Base-by-base conservation (phyloP, 129 eudicot species). In the Tanacetum coccineum region DNA sequence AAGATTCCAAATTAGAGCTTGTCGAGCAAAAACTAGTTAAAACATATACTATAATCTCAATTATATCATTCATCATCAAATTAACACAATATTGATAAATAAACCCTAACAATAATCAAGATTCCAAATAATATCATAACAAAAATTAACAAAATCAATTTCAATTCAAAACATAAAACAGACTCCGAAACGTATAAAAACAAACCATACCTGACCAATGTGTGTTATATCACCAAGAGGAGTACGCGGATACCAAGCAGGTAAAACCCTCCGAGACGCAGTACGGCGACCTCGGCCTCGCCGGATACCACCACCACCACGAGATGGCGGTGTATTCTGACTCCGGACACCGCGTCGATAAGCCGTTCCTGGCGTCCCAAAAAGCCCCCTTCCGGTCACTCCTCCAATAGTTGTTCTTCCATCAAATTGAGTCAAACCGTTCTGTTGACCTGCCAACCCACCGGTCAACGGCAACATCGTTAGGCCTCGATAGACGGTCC, bases 171-270 rank as follows among this genome's bases (percentile, higher is more conserved):
- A 13, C 10, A 54, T 13, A 1, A 30, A 22, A 22, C 25, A 22
- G 25, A 22, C 25, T 22, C 25, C 1, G 25, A 22, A 22, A 2
- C n/a, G 2, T 0, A 22, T 22, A 2, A 22, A 22, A 22, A 9
- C 11, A 20, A 73, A 14, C 2, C 14, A 28, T 88, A 92, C 98
- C 95, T 79, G 69, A 52, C 81, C 84, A 53, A 88, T 65, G 36
- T 83, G 67, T 65, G 91, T 92, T 13, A 92, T 78, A 64, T 88
- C 96, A 4, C 66, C 77, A 9, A 92, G 88, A 48, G 98, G 89
- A 14, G 75, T 86, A 25, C 98, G 81, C 0, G 89, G 98, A 28
- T 87, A 92, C 98, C 96, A 92, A 74, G 78, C 57, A 46, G 96
- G 95, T 70, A 91, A 68, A 39, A 74, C 65, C 17, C 86, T 66